Conservation (phyloP, 2,329 filamentous ascomycete genomes). For the Pseudocercospora macadamiae region DNA sequence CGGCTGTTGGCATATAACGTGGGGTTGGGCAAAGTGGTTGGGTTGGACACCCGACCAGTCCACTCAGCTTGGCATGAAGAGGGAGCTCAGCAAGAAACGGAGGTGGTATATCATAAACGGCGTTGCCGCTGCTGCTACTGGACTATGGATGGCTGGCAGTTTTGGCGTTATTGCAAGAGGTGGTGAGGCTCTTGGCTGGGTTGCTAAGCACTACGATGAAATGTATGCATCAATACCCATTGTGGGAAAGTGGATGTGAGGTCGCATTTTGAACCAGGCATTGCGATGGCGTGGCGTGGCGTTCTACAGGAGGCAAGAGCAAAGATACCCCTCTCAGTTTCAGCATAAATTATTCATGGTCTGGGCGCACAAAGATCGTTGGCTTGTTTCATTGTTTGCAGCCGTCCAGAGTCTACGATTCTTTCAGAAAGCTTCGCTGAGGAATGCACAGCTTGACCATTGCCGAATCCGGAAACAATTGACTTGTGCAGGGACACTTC, state of each 20-base stretch:
- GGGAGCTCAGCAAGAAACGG: conserved; percentile 60
- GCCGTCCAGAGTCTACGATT: not conserved
- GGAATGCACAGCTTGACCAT: not conserved
- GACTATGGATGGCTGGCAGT: conserved; percentile 79
- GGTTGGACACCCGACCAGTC: conserved; percentile 63
- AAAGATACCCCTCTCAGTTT: conserved; percentile 15
- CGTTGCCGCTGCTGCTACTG: conserved; percentile 59
- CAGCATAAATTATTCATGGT: not conserved
- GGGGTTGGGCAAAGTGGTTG: conserved; percentile 84
- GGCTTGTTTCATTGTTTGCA: not conserved
- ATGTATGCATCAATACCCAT: conserved; percentile 66
- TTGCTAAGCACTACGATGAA: conserved; percentile 77
- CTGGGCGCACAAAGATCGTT: no score
- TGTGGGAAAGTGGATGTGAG: conserved; percentile 54
- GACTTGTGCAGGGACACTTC: not conserved
- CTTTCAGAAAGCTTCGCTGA: no score
- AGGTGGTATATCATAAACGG: conserved; percentile 74
- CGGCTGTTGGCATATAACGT: conserved; percentile 77
- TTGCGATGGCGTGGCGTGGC: not conserved
- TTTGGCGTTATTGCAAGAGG: conserved; percentile 75
- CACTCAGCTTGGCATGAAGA: conserved; percentile 52
- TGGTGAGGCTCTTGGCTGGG: conserved; percentile 73
- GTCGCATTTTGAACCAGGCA: not conserved
- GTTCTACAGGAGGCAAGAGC: not conserved
- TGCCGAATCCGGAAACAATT: not conserved